Evolutionary conservation across 2,329 filamentous ascomycete species (phyloP), one percentile per base, ranked within the genome.

Genomic region (Alternaria atra): DNA sequence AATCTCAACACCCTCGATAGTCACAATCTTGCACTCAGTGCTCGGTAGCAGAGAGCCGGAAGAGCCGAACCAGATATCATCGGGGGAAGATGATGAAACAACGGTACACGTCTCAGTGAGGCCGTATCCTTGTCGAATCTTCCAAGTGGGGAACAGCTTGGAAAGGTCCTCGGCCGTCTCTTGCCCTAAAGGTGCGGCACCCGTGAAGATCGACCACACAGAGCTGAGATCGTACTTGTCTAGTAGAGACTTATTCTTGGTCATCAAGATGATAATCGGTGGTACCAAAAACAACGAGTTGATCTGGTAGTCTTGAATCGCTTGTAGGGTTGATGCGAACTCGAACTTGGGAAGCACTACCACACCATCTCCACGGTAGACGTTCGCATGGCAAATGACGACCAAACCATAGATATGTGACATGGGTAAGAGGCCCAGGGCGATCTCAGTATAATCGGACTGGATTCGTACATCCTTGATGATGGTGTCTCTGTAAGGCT

Each of bases 391-490:
- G 42, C 87, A 88, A 60, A 93, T 87, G 15, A 93, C 87, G 5
- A 93, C 87, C 35, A 95, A 81, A 4, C 87, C 88, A 76, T 94
- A 96, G 65, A 95, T 95, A 71, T 96, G 92, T 66, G 90, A 93
- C 72, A 93, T 87, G 0, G 91, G 91, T 0, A 94, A 81, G n/a
- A 94, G 82, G 5, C 91, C 91, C 0, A 94, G 84, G 2, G 77
- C 80, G 20, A 85, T 82, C 52, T 89, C 86, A 0, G 79, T 84
- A 65, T 84, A 80, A 59, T 79, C 71, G 4, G 77, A 76, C 37
- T 81, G 79, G 25, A 75, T 77, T 56, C 54, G 80, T 13, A 71
- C 37, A 25, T 72, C 70, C 0, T 72, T 71, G 54, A 71, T 72
- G 67, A 60, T 73, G 48, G 52, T 85, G 77, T 82, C 73, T 66